Evolutionary conservation across 176 grass and related monocot genomes (phyloP).

Genomic region (Carex pumila): DNA sequence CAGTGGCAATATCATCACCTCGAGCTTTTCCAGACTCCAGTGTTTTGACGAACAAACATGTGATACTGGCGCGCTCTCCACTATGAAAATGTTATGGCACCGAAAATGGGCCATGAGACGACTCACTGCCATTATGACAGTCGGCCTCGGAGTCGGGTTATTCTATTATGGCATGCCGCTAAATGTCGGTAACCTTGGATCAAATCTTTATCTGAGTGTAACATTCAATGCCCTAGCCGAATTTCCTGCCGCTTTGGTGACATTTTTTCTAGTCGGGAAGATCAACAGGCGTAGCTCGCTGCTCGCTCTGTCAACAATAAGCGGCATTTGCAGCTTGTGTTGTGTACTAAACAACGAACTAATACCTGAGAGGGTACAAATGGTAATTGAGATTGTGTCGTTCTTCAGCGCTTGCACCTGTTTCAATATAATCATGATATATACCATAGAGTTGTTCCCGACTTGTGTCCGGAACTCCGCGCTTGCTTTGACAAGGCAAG

Average conservation of each 20-base stretch:
- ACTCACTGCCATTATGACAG: slow-evolving; percentile 51
- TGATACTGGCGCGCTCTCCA: slow-evolving; percentile 22
- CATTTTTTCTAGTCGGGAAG: slow-evolving; percentile 38
- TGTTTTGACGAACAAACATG: slow-evolving; percentile 17
- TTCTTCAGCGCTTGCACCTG: slow-evolving; percentile 79
- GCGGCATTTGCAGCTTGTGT: slow-evolving; percentile 42
- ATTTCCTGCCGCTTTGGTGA: slow-evolving; percentile 46
- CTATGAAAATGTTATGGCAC: slow-evolving; percentile 41
- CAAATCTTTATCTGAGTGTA: slow-evolving; percentile 75
- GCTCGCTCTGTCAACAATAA: slow-evolving; percentile 30
- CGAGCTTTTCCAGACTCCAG: slow-evolving; percentile 73
- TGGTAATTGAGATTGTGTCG: slow-evolving; percentile 52
- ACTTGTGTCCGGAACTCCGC: slow-evolving; percentile 80
- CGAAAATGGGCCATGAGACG: slow-evolving; percentile 62
- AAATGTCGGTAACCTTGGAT: slow-evolving; percentile 76
- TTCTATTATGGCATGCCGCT: slow-evolving; percentile 93
- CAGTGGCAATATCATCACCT: slow-evolving; percentile 41
- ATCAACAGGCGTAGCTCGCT: slow-evolving; percentile 53
- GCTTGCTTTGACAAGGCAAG: slow-evolving; percentile 54
- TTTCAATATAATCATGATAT: slow-evolving; percentile 62
- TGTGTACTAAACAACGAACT: slow-evolving; percentile 35
- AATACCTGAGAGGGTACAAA: slow-evolving; percentile 22
- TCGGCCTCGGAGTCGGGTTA: slow-evolving; percentile 58
- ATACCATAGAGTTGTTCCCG: slow-evolving; percentile 83
- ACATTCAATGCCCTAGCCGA: slow-evolving; percentile 75